Base-by-base conservation (phyloP, 208 protist species). In the Acanthamoeba royreba region DNA sequence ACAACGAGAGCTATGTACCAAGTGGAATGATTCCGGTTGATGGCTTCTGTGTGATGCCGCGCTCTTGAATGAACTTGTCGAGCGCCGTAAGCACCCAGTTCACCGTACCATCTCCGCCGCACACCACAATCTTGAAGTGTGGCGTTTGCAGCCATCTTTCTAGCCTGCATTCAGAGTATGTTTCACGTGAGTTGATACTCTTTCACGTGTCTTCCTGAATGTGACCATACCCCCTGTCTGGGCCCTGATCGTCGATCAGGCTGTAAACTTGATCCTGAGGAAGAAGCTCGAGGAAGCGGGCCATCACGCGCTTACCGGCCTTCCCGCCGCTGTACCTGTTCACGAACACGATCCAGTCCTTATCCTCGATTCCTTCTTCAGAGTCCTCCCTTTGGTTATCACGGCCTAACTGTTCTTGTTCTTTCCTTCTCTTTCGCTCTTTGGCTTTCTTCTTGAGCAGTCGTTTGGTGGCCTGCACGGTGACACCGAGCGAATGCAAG, bases 21-120 rank as follows among this genome's bases (percentile, higher is more conserved):
- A 66, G 81, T 15, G 46, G 81, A 25, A 81, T 81, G 9, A 81
- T 81, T 8, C 72, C 72, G 25, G 33, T 81, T 4, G 72, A 25
- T 7, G 72, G 72, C 40, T 81, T 81, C 31, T 81, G 22, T 15
- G 72, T 22, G 33, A 81, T 35, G 5, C 22, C 7, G 22, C 25
- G 17, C 72, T 81, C 72, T 15, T 33, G 11, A 15, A 42, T 45
- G 17, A 92, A 45, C 40, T 93, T 92, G 46, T 96, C 93, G 58
- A 97, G 93, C 19, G 95, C 90, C 35, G 81, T 42, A 17, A 98
- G 74, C 15, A 98, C 88, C 97, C 97, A 98, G 28, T 95, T 95
- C 11, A 96, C 94, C 11, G 97, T 98, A 17, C 97, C 97, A 94
- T 98, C 97, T 33, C 97, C 97, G 43, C 97, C 97, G 69, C 96